These are phyloP conservation scores for Conticribra guillardii DNA, from an alignment of 108 stramenopile species.

Conservation along the genomic window DNA sequence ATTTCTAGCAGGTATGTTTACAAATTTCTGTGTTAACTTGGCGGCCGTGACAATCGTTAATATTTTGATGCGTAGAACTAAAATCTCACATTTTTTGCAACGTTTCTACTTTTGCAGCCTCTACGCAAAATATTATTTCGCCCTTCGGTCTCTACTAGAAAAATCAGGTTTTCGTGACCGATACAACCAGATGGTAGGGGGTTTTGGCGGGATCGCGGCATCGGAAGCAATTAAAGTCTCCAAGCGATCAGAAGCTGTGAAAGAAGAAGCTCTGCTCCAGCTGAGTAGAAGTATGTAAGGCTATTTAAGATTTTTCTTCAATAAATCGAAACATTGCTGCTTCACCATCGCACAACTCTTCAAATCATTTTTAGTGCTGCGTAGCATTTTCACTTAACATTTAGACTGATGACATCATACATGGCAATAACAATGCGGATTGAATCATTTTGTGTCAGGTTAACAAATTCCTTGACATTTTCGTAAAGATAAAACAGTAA, in stretches of 20 bases:
- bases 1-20: conserved; percentile 81
- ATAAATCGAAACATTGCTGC: too few species aligned
- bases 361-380: too few species aligned
- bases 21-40: neutral
- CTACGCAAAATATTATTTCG: conserved; percentile 99
- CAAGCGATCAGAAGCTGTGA: conserved; percentile 74
- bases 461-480: too few species aligned
- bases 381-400: too few species aligned
- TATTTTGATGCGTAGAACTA: too few species aligned
- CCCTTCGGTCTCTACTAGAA: conserved; percentile 91
- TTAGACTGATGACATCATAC: too few species aligned
- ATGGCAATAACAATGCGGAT: too few species aligned
- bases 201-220: conserved; percentile 78
- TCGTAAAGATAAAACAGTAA: too few species aligned
- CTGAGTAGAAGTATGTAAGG: conserved; percentile 80
- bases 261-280: conserved; percentile 81
- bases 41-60: too few species aligned
- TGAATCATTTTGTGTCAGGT: too few species aligned
- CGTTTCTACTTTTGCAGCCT: conserved; percentile 44
- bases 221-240: conserved; percentile 81
- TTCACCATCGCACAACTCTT: too few species aligned
- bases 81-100: too few species aligned
- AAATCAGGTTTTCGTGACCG: conserved; percentile 82
- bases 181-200: conserved; percentile 73
- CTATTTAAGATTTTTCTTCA: neutral